Percentiles rank a stretch among this genome's conserved stretches.
Conservation (phyloP, 169 alveolate species). For the Eimeria acervulina region DNA sequence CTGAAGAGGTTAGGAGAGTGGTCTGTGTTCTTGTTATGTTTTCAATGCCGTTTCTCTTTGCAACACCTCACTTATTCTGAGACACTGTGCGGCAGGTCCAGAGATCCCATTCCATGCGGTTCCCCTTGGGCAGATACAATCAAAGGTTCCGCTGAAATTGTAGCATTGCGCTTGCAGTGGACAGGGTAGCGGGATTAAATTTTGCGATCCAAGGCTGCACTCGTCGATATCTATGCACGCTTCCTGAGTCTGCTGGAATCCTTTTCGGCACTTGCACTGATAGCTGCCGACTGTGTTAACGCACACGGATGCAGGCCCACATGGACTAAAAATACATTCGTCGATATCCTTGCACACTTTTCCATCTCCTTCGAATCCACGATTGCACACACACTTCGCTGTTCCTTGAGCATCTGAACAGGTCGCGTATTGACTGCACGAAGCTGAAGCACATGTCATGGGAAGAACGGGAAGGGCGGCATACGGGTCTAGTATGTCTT, state of each 20-base stretch:
- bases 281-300: conserved; percentile 81
- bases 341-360: conserved; percentile 83
- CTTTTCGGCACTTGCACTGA: conserved; percentile 84
- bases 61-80: conserved; percentile 76
- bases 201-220: conserved; percentile 55
- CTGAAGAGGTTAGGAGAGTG: background rate
- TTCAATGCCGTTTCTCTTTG: background rate
- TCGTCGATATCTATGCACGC: conserved; percentile 82
- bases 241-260: conserved; percentile 82
- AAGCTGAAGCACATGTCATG: conserved; percentile 65
- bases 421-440: conserved; percentile 57
- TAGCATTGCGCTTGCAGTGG: conserved; percentile 81
- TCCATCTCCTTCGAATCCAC: conserved; percentile 84
- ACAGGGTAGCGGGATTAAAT: conserved; percentile 63
- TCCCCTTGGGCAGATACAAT: conserved; percentile 84
- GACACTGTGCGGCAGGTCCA: conserved; percentile 80
- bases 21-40: no score
- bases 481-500: conserved; percentile 67
- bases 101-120: conserved; percentile 78
- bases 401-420: conserved; percentile 25
- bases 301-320: conserved; percentile 86
- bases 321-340: conserved; percentile 84
- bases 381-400: conserved; percentile 78
- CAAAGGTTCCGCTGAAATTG: conserved; percentile 85
- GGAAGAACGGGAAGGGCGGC: conserved; percentile 67